phyloP scores from a whole-genome alignment of 768 basidiomycete genomes.

The Hygrocybe punicea region DNA sequence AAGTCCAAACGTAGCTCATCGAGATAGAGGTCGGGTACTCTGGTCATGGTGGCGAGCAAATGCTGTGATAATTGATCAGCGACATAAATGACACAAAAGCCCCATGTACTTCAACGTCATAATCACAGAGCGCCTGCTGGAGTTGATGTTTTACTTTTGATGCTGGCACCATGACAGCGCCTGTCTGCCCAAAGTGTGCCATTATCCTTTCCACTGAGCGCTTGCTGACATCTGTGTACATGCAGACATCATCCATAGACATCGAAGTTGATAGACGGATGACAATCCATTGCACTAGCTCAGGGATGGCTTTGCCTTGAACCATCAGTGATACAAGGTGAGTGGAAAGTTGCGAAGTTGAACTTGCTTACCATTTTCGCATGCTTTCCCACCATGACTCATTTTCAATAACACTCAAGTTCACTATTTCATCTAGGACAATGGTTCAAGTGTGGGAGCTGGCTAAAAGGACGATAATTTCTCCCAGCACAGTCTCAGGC shows the following conservation, averaged over 20 bases:
- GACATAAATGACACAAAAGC: background rate
- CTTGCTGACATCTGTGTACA: conserved; percentile 4
- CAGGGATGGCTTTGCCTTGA: conserved; percentile 2
- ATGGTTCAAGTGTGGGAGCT: conserved; percentile 99
- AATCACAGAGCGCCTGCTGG: background rate
- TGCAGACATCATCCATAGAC: background rate
- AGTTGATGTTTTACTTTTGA: background rate
- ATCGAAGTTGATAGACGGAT: background rate
- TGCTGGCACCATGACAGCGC: background rate
- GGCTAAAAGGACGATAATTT: conserved; percentile 85
- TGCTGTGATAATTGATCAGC: background rate
- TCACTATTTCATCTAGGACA: conserved; percentile 95
- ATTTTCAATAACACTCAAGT: conserved; percentile 89
- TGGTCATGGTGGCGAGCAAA: background rate
- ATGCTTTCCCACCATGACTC: no score
- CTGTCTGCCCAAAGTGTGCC: background rate
- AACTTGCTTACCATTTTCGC: no score
- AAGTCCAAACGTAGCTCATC: conserved; percentile 1
- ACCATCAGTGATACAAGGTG: background rate
- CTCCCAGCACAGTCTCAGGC: conserved; percentile 53
- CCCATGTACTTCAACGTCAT: background rate
- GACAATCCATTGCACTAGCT: conserved; percentile 5
- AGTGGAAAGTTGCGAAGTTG: no score
- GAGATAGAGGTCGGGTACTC: background rate
- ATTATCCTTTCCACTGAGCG: conserved; percentile 5